These are phyloP conservation scores for Boletus vermiculosoides DNA, from an alignment of 768 basidiomycete species.

Conservation along the genomic window DNA sequence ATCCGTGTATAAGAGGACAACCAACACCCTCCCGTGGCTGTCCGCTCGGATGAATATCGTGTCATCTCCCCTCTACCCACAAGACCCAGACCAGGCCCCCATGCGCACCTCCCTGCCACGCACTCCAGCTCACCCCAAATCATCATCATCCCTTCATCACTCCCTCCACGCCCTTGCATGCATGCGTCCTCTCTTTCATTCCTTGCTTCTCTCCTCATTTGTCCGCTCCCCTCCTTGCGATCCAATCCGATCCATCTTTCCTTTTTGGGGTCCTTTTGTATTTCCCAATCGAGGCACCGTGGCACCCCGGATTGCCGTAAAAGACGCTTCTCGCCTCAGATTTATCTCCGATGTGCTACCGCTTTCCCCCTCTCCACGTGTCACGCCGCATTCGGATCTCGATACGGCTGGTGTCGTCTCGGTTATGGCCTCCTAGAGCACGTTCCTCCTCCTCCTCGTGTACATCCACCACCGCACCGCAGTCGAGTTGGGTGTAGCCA, in stretches of 20 bases:
- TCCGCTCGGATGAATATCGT: conserved; percentile 10
- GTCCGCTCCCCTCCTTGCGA: background rate
- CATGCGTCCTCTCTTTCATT: conserved; percentile 4
- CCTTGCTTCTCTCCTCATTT: background rate
- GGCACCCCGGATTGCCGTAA: conserved; percentile 34
- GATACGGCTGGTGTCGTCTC: conserved; percentile 5
- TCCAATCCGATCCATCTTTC: conserved; percentile 21
- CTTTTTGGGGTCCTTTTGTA: conserved; percentile 15
- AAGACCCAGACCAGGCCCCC: conserved; percentile 22
- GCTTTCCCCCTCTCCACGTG: conserved; percentile 20
- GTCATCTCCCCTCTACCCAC: conserved; percentile 28
- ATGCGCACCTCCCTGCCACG: conserved; percentile 14
- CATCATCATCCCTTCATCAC: conserved; percentile 13
- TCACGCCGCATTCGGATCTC: conserved; percentile 22
- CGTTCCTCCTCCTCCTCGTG: conserved; percentile 17
- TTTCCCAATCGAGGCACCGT: conserved; percentile 22
- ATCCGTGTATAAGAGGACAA: conserved; percentile 20
- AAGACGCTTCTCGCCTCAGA: conserved; percentile 16
- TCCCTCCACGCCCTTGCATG: conserved; percentile 23
- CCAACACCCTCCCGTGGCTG: conserved; percentile 20
- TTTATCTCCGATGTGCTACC: conserved; percentile 27
- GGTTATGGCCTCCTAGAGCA: background rate
- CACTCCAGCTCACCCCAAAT: conserved; percentile 25
- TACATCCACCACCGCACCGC: conserved; percentile 13
- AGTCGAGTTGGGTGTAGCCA: conserved; percentile 16